Evolutionary conservation across 768 basidiomycete genomes (phyloP).

Genomic region (Pleurotus tuber-regium): DNA sequence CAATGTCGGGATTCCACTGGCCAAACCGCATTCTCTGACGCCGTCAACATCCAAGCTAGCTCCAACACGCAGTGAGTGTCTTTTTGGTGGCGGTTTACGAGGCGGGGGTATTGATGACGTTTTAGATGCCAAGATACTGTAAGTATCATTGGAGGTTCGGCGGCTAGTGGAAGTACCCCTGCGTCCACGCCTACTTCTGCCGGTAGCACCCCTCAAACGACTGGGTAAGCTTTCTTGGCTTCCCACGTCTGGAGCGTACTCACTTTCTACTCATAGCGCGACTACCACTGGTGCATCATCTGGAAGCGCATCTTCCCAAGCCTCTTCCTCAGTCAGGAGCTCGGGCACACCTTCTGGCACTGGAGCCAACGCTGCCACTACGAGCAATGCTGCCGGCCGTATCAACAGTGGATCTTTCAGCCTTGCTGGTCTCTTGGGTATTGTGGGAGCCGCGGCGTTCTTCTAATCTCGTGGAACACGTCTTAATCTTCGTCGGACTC

Average conservation of each 20-base stretch:
- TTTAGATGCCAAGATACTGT: too few relatives aligned
- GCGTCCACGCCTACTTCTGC: background rate
- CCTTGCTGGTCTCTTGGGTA: constrained; percentile 47
- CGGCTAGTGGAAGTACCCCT: constrained; percentile 2
- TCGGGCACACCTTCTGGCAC: constrained; percentile 18
- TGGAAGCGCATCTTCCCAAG: constrained; percentile 1
- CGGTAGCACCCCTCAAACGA: background rate
- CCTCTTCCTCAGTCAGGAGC: constrained; percentile 20
- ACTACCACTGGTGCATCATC: constrained; percentile 14
- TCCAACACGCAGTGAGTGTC: background rate
- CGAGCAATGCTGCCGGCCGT: constrained; percentile 19
- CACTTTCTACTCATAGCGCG: constrained; percentile 11
- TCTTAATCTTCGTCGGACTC: too few relatives aligned
- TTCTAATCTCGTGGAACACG: too few relatives aligned
- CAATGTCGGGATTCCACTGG: constrained; percentile 61
- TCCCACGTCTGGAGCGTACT: too few relatives aligned
- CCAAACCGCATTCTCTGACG: constrained; percentile 46
- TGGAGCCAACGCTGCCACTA: constrained; percentile 27
- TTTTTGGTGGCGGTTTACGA: too few relatives aligned
- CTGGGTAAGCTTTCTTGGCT: too few relatives aligned
- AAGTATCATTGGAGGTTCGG: background rate
- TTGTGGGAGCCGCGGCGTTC: constrained; percentile 44
- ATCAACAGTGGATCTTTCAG: constrained; percentile 34
- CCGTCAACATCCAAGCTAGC: constrained; percentile 28
- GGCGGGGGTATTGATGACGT: too few relatives aligned